A percentile compares a stretch with the other conserved stretches of the same genome.
Conservation (phyloP, 148 eudicot species). For the Vaccinium macrocarpon region DNA sequence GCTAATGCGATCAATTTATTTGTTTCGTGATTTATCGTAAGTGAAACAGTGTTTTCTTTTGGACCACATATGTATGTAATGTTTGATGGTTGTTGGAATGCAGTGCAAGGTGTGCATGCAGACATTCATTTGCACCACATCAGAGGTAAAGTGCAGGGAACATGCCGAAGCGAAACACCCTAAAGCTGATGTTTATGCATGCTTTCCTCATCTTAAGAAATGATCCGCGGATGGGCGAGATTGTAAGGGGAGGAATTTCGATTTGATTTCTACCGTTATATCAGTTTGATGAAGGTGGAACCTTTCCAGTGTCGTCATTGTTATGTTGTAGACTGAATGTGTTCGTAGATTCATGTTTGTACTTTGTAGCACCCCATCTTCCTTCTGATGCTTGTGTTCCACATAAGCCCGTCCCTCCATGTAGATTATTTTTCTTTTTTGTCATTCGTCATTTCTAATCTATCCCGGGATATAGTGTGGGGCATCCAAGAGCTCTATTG, state of each 20-base stretch:
- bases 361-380: no score
- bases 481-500: no score
- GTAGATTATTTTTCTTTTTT: no score
- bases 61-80: background rate
- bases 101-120: slow-evolving; percentile 99
- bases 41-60: no score
- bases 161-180: slow-evolving; percentile 97
- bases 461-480: no score
- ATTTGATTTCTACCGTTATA: background rate
- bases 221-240: slow-evolving; percentile 23
- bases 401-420: no score
- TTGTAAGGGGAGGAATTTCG: background rate
- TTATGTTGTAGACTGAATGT: no score
- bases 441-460: no score
- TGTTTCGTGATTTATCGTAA: background rate
- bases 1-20: background rate
- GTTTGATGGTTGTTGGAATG: slow-evolving; percentile 23
- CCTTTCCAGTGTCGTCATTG: slow-evolving; percentile 19
- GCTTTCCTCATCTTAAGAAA: slow-evolving; percentile 85
- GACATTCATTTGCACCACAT: slow-evolving; percentile 88
- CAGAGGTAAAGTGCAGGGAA: slow-evolving; percentile 90
- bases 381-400: no score
- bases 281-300: slow-evolving; percentile 18
- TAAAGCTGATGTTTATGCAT: slow-evolving; percentile 53
- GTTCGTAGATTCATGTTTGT: no score